Base-by-base conservation (phyloP, 371 early-diverging fungal species). In the Entomophthora muscae region DNA sequence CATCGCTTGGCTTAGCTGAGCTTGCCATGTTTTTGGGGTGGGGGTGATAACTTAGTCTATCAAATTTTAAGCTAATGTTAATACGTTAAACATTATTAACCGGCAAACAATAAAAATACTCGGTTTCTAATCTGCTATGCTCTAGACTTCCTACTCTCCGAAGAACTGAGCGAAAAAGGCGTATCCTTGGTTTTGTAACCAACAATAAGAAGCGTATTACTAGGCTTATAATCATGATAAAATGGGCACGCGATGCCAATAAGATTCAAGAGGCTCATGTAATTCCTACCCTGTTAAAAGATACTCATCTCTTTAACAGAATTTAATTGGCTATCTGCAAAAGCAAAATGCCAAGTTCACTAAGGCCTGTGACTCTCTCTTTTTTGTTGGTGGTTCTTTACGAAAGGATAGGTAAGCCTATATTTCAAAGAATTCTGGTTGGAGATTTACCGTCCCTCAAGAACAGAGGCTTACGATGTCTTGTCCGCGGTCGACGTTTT, bases 251-350 rank as follows among this genome's bases (percentile, higher is more conserved):
- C 17, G 31, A 57, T 31, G 27, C 31, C 21, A 57, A 57, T 26
- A 31, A 57, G 3, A 31, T 57, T 17, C 58, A 57, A 29, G 29
- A 26, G 7, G 58, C 58, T 27, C 58, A 57, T 57, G 58, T 57
- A 57, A 57, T 29, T 57, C 12, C 26, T 27, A 29, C 7, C 13
- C 13, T 13, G 17, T 1, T 7, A 3, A n/a, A 57, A 26, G 13
- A 17, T 12, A 3, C 13, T 29, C 3, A 57, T 26, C 1, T 17
- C 3, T 57, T 3, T 29, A n/a, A 31, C 26, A 57, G 58, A 31
- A 57, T 57, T 29, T 57, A 7, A 57, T 29, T 31, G 31, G 29
- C 3, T 13, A 31, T 31, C 29, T 57, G 1, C 26, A 29, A 24
- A 26, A 24, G n/a, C n/a, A 26, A 29, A 57, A 57, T 57, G 29